Conservation (phyloP, 1,284 basidiomycete species). For the Ganoderma leucocontextum region DNA sequence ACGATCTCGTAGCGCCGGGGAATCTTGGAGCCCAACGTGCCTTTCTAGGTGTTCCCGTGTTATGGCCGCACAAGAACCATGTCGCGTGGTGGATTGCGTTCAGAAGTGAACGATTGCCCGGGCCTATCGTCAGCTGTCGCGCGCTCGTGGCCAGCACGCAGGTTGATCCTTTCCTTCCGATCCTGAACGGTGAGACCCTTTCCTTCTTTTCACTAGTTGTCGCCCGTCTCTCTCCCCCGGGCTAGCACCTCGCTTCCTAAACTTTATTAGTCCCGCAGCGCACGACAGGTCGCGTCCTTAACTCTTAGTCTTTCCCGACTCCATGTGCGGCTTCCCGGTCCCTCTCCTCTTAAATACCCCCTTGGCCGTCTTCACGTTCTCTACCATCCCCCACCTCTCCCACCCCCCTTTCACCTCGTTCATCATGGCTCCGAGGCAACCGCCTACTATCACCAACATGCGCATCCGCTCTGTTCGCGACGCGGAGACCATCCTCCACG, state of each 20-base stretch:
- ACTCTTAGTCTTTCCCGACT: constrained; percentile 22
- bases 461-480: constrained; percentile 49
- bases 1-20: constrained; percentile 1
- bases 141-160: constrained; percentile 16
- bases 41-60: constrained; percentile 3
- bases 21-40: constrained; percentile 11
- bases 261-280: constrained; percentile 24
- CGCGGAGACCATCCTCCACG: constrained; percentile 54
- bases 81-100: constrained; percentile 19
- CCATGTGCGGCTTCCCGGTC: constrained; percentile 21
- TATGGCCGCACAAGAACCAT: constrained; percentile 10
- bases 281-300: constrained; percentile 12
- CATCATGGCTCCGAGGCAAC: constrained; percentile 41
- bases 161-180: constrained; percentile 24
- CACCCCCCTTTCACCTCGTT: constrained; percentile 33
- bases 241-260: constrained; percentile 21
- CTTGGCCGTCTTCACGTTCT: constrained; percentile 1
- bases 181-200: constrained; percentile 17
- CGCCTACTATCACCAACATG: constrained; percentile 50
- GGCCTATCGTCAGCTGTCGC: constrained; percentile 26
- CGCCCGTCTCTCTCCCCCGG: constrained; percentile 21
- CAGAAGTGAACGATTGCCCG: constrained; percentile 22
- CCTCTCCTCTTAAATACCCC: constrained; percentile 28
- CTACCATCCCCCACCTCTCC: constrained; percentile 15
- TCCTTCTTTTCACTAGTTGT: constrained; percentile 9